These are phyloP conservation scores for Nigrospora sphaerica DNA, from an alignment of 2,329 filamentous ascomycete species.

Conservation along the genomic window DNA sequence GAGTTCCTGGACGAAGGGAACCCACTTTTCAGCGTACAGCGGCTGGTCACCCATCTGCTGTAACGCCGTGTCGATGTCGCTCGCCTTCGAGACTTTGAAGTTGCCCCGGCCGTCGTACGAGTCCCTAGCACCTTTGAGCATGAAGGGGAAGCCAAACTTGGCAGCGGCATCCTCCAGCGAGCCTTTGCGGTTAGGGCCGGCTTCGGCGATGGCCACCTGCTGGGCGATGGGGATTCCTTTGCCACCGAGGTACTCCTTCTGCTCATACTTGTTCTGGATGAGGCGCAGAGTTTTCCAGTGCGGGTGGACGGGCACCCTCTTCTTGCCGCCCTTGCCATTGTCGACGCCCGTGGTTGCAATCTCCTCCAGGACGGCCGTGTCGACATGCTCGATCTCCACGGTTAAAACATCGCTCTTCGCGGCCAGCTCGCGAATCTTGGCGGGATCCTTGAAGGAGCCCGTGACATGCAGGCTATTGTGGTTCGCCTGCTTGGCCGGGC, in stretches of 20 bases:
- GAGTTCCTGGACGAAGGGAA: conserved; percentile 77
- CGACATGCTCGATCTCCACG: conserved; percentile 91
- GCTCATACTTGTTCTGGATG: conserved; percentile 89
- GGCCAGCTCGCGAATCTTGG: conserved; percentile 75
- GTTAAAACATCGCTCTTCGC: conserved; percentile 72
- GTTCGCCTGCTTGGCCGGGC: conserved; percentile 82
- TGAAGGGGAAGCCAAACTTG: conserved; percentile 72
- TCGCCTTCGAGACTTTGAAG: conserved; percentile 38
- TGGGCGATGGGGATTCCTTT: conserved; percentile 66
- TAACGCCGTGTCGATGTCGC: conserved; percentile 55
- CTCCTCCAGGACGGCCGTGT: conserved; percentile 84
- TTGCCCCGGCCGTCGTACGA: conserved; percentile 86
- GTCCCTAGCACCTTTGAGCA: conserved; percentile 86
- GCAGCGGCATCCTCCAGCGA: conserved; percentile 58
- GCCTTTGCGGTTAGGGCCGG: conserved; percentile 42
- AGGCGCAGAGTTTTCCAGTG: conserved; percentile 79
- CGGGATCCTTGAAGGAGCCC: conserved; percentile 81
- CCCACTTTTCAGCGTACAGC: conserved; percentile 87
- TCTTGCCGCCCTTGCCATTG: conserved; percentile 29
- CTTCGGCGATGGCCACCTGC: conserved; percentile 53
- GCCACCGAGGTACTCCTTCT: conserved; percentile 72
- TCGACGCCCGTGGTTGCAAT: conserved; percentile 57
- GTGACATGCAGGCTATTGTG: conserved; percentile 66
- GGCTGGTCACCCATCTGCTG: conserved; percentile 61
- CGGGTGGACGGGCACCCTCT: conserved; percentile 62